Evolutionary conservation across 495 filamentous ascomycete species (phyloP).

Genomic region (Physcia stellaris): DNA sequence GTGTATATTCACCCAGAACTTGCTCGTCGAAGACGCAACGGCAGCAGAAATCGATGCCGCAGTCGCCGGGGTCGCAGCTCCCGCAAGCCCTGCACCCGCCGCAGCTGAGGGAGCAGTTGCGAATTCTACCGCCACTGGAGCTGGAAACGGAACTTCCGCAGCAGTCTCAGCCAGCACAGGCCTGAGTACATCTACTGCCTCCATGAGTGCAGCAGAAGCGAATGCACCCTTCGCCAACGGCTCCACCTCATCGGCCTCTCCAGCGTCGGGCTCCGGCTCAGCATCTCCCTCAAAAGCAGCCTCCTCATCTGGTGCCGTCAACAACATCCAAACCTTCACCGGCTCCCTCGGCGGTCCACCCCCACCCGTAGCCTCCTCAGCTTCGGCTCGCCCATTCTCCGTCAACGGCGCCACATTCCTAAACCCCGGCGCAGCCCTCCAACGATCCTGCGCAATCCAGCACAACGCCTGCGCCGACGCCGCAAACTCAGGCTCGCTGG

Average conservation of each 20-base stretch:
- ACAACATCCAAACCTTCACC: slow-evolving; percentile 37
- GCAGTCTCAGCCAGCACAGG: too few species aligned
- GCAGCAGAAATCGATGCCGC: slow-evolving; percentile 39
- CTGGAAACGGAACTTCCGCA: too few species aligned
- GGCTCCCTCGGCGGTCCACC: slow-evolving; percentile 38
- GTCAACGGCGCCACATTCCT: slow-evolving; percentile 42
- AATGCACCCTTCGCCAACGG: slow-evolving; percentile 19
- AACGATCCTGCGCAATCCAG: slow-evolving; percentile 40
- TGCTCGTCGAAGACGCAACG: slow-evolving; percentile 44
- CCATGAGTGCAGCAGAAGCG: slow-evolving; percentile 18
- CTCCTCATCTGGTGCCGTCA: not conserved
- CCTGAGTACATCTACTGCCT: slow-evolving; percentile 1
- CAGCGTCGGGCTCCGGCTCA: slow-evolving; percentile 13
- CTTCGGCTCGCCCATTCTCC: slow-evolving; percentile 34
- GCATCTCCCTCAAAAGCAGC: not conserved
- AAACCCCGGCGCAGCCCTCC: slow-evolving; percentile 33
- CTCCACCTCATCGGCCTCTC: slow-evolving; percentile 7
- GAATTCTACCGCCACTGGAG: slow-evolving; percentile 2
- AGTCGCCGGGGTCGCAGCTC: slow-evolving; percentile 22
- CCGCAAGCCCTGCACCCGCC: too few species aligned
- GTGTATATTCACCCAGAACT: slow-evolving; percentile 48
- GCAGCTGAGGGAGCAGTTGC: too few species aligned
- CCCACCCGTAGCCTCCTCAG: slow-evolving; percentile 32
- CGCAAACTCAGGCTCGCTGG: slow-evolving; percentile 32
- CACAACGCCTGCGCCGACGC: slow-evolving; percentile 43